These are phyloP conservation scores for Cryptomeria japonica DNA, from an alignment of 75 land plant species.

Conservation along the genomic window DNA sequence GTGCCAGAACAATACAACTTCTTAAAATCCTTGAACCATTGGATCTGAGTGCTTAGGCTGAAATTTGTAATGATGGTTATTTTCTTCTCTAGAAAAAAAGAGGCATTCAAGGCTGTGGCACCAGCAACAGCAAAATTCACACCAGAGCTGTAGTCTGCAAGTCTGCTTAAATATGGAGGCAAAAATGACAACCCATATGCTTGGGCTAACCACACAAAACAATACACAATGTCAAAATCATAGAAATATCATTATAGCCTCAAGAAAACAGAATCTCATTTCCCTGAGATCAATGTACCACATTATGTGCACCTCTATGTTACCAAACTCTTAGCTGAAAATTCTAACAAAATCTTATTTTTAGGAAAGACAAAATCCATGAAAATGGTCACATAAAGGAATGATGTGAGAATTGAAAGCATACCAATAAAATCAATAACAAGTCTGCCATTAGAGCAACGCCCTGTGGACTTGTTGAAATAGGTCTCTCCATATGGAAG, in stretches of 20 bases:
- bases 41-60: neutral
- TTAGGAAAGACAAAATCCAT: too few relatives aligned
- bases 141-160: too few relatives aligned
- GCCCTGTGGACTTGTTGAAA: neutral
- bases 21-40: neutral
- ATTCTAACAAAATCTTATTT: too few relatives aligned
- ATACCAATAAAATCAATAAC: constrained; percentile 2
- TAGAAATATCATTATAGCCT: too few relatives aligned
- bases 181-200: neutral
- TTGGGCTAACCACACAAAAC: neutral
- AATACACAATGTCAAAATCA: neutral
- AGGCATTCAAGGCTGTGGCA: constrained; percentile 28
- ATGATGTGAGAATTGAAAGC: too few relatives aligned
- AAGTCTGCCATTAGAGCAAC: constrained; percentile 9
- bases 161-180: too few relatives aligned
- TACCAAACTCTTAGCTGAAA: too few relatives aligned
- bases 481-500: constrained; percentile 8
- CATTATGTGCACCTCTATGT: too few relatives aligned
- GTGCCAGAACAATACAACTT: neutral
- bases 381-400: neutral
- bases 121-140: constrained; percentile 49
- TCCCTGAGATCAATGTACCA: too few relatives aligned
- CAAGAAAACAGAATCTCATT: too few relatives aligned
- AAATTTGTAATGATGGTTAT: neutral
- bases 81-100: neutral